Evolutionary conservation across 257 asterid species (phyloP), one percentile per base, ranked within the genome.

Genomic region (Solanum chilense): DNA sequence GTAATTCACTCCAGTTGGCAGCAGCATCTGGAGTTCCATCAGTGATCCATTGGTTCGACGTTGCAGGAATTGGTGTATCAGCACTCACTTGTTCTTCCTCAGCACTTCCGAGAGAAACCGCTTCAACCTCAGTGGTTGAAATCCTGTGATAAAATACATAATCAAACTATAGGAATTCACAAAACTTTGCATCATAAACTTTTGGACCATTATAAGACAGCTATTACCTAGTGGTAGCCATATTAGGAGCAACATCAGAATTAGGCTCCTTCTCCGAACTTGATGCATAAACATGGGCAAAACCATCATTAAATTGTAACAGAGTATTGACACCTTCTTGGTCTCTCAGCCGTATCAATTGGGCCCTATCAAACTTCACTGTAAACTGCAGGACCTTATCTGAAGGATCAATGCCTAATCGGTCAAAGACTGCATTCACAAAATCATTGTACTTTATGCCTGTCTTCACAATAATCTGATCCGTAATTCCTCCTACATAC

Each of bases 271-370:
- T 86, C 45, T 86, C 86, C 9, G 41, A 66, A 39, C n/a, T 27
- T 41, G 81, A 77, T 3, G 60, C 45, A 25, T 86, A 86, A 0
- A 75, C 66, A 75, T 86, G 85, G 47, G 66, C 77, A 58, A 86
- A 86, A 33, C 44, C 64, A 56, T 86, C 88, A 86, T 86, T 86
- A 41, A 49, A 75, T 23, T 76, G n/a, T 58, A 86, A 31, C 1
- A 64, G 23, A 18, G 69, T 64, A 85, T 77, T 86, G 37, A 84
- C 58, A 86, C 88, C 82, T 4, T n/a, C 41, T 83, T 77, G 85
- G 89, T 82, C 86, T 83, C 85, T 83, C 31, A 88, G 84, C 83
- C 86, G 14, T 74, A 88, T 75, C 69, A 82, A 90, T 85, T 76
- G 60, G 13, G 78, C 90, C 71, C 70, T 87, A 64, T 41, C 82